Conservation (phyloP, 208 protist genomes). For the Jaenimonas drosophilae region DNA sequence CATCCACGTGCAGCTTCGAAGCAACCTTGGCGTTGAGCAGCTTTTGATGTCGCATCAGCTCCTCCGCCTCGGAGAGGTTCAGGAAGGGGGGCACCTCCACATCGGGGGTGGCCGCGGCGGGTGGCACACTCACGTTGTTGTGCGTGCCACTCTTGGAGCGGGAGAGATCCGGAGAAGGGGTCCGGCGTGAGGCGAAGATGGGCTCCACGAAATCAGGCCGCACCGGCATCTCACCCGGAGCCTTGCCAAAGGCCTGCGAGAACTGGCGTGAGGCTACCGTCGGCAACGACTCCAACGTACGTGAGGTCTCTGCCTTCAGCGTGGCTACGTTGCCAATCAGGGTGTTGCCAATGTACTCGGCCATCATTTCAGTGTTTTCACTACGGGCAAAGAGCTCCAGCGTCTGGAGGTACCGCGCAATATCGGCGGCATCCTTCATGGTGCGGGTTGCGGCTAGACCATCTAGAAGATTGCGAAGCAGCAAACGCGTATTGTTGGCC, state of each 20-base stretch:
- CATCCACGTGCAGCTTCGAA: conserved; percentile 36
- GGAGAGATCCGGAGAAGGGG: not conserved
- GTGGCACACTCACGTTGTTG: too few species aligned
- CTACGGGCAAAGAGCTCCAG: conserved; percentile 72
- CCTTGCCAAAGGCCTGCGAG: not conserved
- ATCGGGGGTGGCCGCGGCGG: not conserved
- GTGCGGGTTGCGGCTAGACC: conserved; percentile 56
- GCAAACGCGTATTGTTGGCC: conserved; percentile 26
- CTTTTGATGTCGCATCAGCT: conserved; percentile 14
- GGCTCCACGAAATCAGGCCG: too few species aligned
- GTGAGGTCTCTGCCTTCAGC: too few species aligned
- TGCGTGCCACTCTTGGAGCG: not conserved
- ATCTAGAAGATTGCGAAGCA: conserved; percentile 72
- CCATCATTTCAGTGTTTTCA: conserved; percentile 45
- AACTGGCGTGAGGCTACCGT: not conserved
- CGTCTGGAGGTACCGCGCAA: conserved; percentile 52
- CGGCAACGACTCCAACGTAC: too few species aligned
- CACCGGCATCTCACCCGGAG: too few species aligned
- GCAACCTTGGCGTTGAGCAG: conserved; percentile 37
- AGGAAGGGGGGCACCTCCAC: conserved; percentile 4
- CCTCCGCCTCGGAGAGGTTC: conserved; percentile 3
- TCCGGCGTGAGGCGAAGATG: too few species aligned
- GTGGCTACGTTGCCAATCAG: conserved; percentile 17
- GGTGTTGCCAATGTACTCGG: conserved; percentile 40
- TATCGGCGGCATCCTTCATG: conserved; percentile 24